Percentiles rank a stretch among this genome's conserved stretches.
Evolutionary conservation across 2,329 filamentous ascomycete species (phyloP).

Genomic region (Aspergillus hiratsukae): DNA sequence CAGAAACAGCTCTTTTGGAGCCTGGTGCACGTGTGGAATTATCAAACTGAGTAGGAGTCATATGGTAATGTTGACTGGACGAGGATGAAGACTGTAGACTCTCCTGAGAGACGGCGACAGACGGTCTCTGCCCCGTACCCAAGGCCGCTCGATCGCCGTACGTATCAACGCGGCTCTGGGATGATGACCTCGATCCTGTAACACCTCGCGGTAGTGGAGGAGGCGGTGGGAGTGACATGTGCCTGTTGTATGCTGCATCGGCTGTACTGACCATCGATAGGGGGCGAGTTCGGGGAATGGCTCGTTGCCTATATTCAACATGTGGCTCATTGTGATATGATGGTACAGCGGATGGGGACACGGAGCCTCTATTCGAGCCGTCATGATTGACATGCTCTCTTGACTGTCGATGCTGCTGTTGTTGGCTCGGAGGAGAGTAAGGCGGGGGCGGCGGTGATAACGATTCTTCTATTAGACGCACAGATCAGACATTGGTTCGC

Average conservation of each 20-base stretch:
- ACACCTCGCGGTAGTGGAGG: slow-evolving; percentile 31
- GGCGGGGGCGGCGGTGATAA: slow-evolving; percentile 36
- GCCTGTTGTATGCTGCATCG: slow-evolving; percentile 24
- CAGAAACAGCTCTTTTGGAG: slow-evolving; percentile 43
- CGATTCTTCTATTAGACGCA: slow-evolving; percentile 19
- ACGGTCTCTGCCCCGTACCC: slow-evolving; percentile 15
- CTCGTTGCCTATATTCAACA: slow-evolving; percentile 21
- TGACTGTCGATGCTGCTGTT: slow-evolving; percentile 9
- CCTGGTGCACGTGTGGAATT: slow-evolving; percentile 31
- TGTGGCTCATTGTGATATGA: slow-evolving; percentile 18
- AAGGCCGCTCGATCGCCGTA: slow-evolving; percentile 19
- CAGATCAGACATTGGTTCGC: slow-evolving; percentile 6
- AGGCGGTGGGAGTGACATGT: slow-evolving; percentile 32
- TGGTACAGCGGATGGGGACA: slow-evolving; percentile 14
- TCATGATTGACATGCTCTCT: slow-evolving; percentile 14
- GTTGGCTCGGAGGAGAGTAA: slow-evolving; percentile 35
- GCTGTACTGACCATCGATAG: slow-evolving; percentile 27
- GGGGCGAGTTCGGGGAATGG: slow-evolving; percentile 27
- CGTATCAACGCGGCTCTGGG: slow-evolving; percentile 25
- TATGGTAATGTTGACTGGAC: slow-evolving; percentile 8
- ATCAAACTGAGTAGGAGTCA: slow-evolving; percentile 17
- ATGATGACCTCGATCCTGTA: slow-evolving; percentile 29
- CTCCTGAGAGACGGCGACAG: slow-evolving; percentile 20
- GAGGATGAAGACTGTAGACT: slow-evolving; percentile 16
- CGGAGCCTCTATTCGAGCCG: slow-evolving; percentile 11